phyloP scores from a whole-genome alignment of 768 basidiomycete genomes.

The Amanita rubescens region DNA sequence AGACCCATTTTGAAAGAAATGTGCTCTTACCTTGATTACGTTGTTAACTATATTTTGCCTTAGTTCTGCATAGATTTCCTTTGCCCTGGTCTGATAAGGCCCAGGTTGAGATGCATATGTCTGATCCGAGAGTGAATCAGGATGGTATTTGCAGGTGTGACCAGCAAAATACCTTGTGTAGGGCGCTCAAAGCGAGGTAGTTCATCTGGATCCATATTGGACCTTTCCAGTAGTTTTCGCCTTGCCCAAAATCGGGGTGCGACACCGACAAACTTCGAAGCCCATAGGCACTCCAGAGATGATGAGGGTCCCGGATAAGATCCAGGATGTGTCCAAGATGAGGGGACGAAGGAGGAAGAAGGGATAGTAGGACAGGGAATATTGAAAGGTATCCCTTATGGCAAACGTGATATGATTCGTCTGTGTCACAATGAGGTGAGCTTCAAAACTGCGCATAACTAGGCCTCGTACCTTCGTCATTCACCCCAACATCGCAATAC shows the following conservation, averaged over 20 bases:
- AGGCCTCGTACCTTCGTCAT: conserved; percentile 62
- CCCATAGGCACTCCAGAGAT: conserved; percentile 90
- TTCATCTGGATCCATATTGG: conserved; percentile 99
- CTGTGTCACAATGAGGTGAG: conserved; percentile 29
- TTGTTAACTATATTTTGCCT: conserved; percentile 82
- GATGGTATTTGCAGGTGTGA: conserved; percentile 7
- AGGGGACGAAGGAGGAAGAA: conserved; percentile 70
- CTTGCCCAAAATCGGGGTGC: conserved; percentile 85
- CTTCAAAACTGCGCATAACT: conserved; percentile 2
- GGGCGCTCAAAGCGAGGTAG: conserved; percentile 73
- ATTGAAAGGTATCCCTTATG: conserved; percentile 90
- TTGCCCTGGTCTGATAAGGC: conserved; percentile 72
- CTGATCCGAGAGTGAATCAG: conserved; percentile 26
- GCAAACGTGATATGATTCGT: conserved; percentile 89
- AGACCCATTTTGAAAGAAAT: background rate
- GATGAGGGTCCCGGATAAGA: conserved; percentile 68
- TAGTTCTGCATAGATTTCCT: conserved; percentile 72
- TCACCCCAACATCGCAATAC: conserved; percentile 88
- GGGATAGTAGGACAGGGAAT: conserved; percentile 84
- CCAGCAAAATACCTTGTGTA: conserved; percentile 52
- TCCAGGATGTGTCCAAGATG: conserved; percentile 79
- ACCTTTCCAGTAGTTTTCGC: conserved; percentile 97
- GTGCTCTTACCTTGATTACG: conserved; percentile 43
- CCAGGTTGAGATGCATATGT: conserved; percentile 73
- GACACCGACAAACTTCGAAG: conserved; percentile 82